A percentile compares a stretch with the other conserved stretches of the same genome.
phyloP scores from a whole-genome alignment of 225 moss, liverwort and hornwort species.

The Pseudoscleropodium purum region DNA sequence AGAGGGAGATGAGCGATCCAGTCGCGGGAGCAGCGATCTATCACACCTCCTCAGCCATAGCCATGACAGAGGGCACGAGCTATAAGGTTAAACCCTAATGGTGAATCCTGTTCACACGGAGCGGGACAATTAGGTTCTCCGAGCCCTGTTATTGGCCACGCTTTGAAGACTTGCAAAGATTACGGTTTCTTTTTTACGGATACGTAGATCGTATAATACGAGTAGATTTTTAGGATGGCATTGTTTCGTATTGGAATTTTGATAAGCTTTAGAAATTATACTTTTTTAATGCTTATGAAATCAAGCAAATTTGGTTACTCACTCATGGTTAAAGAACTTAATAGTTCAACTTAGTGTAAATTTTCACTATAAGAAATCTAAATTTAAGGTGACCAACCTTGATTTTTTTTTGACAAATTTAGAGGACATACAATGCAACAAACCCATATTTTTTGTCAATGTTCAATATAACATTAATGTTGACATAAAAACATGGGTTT shows the following conservation, averaged over 20 bases:
- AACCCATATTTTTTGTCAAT: too few relatives aligned
- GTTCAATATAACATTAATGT: too few relatives aligned
- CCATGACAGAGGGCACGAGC: not conserved
- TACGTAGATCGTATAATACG: not conserved
- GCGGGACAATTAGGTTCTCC: not conserved
- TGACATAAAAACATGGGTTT: too few relatives aligned
- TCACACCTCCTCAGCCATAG: not conserved
- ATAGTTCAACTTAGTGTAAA: not conserved
- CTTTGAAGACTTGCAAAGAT: not conserved
- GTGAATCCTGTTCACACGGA: not conserved
- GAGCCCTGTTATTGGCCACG: not conserved
- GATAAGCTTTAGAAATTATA: not conserved
- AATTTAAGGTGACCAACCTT: too few relatives aligned
- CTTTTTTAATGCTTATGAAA: not conserved
- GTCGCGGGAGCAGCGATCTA: not conserved
- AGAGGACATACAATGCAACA: too few relatives aligned
- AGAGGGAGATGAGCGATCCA: not conserved
- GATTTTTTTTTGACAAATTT: too few relatives aligned
- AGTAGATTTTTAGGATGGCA: not conserved
- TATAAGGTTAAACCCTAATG: not conserved
- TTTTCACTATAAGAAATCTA: not conserved
- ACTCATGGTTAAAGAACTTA: not conserved
- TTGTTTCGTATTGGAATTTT: not conserved
- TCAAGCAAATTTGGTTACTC: not conserved
- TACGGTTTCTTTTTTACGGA: not conserved